Evolutionary conservation across 306 rosid species (phyloP), one percentile per base, ranked within the genome.

Genomic region (Trifolium subterraneum): DNA sequence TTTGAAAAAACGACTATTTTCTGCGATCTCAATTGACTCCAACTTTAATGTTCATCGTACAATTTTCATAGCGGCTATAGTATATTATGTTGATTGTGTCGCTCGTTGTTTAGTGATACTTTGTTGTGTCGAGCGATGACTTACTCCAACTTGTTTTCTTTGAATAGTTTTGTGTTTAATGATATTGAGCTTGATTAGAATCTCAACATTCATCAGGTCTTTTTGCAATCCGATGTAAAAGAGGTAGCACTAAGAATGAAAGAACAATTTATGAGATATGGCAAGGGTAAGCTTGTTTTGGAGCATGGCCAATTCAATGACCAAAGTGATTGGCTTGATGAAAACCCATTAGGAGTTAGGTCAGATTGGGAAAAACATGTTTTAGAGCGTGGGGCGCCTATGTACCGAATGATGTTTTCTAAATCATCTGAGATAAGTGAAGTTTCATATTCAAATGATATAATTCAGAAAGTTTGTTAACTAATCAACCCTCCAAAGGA

Each of bases 331-430:
- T 94, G 98, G 96, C 93, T 90, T 48, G 75, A 75, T 81, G 93
- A 94, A 76, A 94, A 94, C 72, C 97, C 92, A 5, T 90, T 88
- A 64, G 90, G 93, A 59, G 85, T 91, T 51, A 81, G 81, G 55
- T 91, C 96, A 48, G 97, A 94, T 47, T 94, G 97, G 98, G 98
- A 94, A 65, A 88, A 22, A 18, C 97, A 87, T 70, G 98, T 91
- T 56, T 54, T 94, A 35, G 90, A 84, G 55, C 95, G 90, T 0
- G 91, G 91, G 13, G 86, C 64, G 33, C 95, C 93, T 2, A 91
- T 54, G 60, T 54, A 20, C 6, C 60, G 60, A 20, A 54, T 54
- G 35, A 6, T 56, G 63, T 56, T 56, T 56, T 56, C 63, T 41
- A 89, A 93, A 80, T 82, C 86, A 78, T 27, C 69, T 18, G 41